phyloP scores from a whole-genome alignment of 495 filamentous ascomycete genomes.

The Penicillium angulare region DNA sequence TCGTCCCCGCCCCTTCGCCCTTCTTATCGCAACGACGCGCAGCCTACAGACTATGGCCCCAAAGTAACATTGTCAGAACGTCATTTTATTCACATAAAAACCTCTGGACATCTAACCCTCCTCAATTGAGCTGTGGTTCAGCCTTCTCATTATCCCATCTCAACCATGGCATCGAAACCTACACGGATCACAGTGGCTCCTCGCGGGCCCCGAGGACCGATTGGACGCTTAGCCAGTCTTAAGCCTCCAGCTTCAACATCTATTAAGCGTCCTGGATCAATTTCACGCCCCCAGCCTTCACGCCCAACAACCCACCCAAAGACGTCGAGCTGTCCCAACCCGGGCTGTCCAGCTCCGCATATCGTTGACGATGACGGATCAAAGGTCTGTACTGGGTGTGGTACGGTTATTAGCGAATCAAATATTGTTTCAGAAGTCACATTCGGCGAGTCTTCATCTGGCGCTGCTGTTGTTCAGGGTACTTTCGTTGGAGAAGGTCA shows the following conservation, averaged over 20 bases:
- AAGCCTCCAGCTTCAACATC: constrained; percentile 35
- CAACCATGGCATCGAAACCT: constrained; percentile 31
- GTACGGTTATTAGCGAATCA: constrained; percentile 72
- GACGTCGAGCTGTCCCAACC: constrained; percentile 46
- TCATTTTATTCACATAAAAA: background rate
- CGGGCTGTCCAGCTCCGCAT: constrained; percentile 46
- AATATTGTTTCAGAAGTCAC: constrained; percentile 89
- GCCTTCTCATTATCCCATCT: background rate
- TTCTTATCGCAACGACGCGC: constrained; percentile 13
- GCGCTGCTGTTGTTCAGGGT: constrained; percentile 89
- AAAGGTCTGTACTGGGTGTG: constrained; percentile 75
- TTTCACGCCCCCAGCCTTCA: constrained; percentile 31
- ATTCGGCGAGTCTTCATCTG: constrained; percentile 79
- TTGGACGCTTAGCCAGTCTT: constrained; percentile 42
- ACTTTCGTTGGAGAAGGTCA: constrained; percentile 82
- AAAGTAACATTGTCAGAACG: background rate
- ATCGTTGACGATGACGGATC: constrained; percentile 55
- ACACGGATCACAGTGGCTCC: constrained; percentile 35
- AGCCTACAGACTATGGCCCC: background rate
- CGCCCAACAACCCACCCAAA: constrained; percentile 42
- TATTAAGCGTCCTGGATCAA: constrained; percentile 38
- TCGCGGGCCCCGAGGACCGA: constrained; percentile 33
- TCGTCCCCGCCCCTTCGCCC: background rate
- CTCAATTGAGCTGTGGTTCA: background rate
- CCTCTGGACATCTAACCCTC: background rate